These are phyloP conservation scores for Isatis lusitanica DNA, from an alignment of 441 rosid species.

Conservation along the genomic window DNA sequence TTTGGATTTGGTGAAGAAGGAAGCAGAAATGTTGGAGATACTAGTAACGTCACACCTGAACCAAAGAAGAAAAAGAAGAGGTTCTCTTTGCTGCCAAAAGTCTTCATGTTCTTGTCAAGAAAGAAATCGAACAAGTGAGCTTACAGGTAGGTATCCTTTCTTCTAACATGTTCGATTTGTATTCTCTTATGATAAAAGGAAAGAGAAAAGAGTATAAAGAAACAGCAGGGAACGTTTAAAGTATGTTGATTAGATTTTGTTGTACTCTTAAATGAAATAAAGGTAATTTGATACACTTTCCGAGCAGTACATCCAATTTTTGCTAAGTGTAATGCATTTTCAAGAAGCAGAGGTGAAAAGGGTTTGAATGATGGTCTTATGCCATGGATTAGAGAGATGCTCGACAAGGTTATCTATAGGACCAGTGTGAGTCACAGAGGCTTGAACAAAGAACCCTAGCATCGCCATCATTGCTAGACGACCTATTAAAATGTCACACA, in stretches of 20 bases:
- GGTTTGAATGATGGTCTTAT: conserved; percentile 79
- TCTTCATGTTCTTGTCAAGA: conserved; percentile 65
- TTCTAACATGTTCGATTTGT: not conserved
- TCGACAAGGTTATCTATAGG: conserved; percentile 85
- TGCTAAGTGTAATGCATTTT: conserved; percentile 11
- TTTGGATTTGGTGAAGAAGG: conserved; percentile 31
- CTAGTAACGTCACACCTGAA: conserved; percentile 44
- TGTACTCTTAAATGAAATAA: conserved; percentile 25
- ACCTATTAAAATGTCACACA: conserved; percentile 44
- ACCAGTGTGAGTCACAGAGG: conserved; percentile 81
- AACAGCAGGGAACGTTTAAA: not conserved
- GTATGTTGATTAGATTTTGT: conserved; percentile 21
- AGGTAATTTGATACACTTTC: conserved; percentile 21
- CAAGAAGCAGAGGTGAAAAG: conserved; percentile 52
- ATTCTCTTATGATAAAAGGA: not conserved
- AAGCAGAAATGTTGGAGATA: conserved; percentile 11
- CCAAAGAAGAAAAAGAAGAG: conserved; percentile 73
- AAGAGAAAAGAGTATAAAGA: not conserved
- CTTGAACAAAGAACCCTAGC: conserved; percentile 87
- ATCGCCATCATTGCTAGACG: conserved; percentile 92
- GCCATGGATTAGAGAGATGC: conserved; percentile 93
- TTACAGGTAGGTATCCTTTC: conserved; percentile 11
- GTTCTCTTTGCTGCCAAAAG: conserved; percentile 60
- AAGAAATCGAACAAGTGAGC: conserved; percentile 49
- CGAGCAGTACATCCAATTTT: not conserved